phyloP scores from a whole-genome alignment of 2,329 filamentous ascomycete species.

The Pochonia chlamydosporia region DNA sequence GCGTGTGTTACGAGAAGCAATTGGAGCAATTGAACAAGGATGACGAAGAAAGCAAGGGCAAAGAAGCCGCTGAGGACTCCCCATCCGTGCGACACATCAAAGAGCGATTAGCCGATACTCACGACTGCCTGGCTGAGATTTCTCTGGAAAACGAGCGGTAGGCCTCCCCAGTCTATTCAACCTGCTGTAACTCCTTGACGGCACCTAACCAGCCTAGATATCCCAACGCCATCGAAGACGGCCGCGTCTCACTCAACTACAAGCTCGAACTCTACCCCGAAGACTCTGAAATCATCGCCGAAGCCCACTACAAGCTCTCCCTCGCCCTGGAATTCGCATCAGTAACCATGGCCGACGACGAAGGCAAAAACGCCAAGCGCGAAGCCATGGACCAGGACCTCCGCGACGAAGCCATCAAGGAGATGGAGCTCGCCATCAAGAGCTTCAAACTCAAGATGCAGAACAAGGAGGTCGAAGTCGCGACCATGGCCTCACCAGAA shows the following conservation, averaged over 20 bases:
- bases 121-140: constrained; percentile 91
- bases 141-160: constrained; percentile 90
- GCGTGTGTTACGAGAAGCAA: constrained; percentile 55
- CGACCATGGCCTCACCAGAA: constrained; percentile 56
- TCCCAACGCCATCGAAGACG: constrained; percentile 77
- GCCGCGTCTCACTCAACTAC: constrained; percentile 68
- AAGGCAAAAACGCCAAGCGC: constrained; percentile 39
- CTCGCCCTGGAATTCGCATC: constrained; percentile 92
- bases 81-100: constrained; percentile 56
- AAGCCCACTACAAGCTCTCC: constrained; percentile 94
- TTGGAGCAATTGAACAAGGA: constrained; percentile 34
- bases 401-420: constrained; percentile 62
- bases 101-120: constrained; percentile 84
- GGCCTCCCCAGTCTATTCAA: constrained; percentile 9
- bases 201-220: constrained; percentile 46
- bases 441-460: constrained; percentile 67
- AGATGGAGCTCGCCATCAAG: constrained; percentile 69
- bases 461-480: constrained; percentile 62
- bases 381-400: constrained; percentile 59
- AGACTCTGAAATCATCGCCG: constrained; percentile 80
- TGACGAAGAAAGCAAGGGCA: constrained; percentile 34
- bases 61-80: constrained; percentile 35
- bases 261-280: constrained; percentile 74
- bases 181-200: background rate
- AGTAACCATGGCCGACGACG: constrained; percentile 54